These are phyloP conservation scores for Didymella pinodella DNA, from an alignment of 2,329 filamentous ascomycete species.

Conservation along the genomic window DNA sequence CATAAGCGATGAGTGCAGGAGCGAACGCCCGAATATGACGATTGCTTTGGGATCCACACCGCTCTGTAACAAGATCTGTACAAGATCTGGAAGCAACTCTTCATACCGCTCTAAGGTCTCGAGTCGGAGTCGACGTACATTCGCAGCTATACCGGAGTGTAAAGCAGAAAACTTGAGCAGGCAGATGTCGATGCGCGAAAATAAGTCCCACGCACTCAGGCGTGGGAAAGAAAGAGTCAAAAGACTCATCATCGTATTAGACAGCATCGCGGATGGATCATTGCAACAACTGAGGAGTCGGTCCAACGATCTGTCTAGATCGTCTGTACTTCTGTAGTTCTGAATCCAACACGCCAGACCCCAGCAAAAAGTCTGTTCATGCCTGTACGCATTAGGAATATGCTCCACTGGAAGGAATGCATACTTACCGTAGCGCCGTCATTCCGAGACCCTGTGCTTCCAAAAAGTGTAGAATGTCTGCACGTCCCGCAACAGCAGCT, in stretches of 20 bases:
- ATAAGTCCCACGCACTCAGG: not conserved
- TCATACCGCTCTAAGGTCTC: not conserved
- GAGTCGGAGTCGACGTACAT: too few relatives aligned
- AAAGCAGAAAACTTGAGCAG: not conserved
- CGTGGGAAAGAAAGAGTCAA: not conserved
- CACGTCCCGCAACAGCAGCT: not conserved
- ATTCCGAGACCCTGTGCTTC: not conserved
- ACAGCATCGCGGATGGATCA: not conserved
- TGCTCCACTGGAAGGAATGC: fast-evolving
- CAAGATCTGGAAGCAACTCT: not conserved
- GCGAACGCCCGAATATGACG: not conserved
- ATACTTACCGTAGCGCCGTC: not conserved
- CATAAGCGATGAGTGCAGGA: not conserved
- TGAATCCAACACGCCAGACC: not conserved
- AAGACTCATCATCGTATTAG: not conserved
- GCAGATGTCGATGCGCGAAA: not conserved
- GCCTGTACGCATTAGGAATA: not conserved
- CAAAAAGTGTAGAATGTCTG: not conserved
- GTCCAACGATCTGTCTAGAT: not conserved
- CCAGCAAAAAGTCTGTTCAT: not conserved
- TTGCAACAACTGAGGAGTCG: not conserved
- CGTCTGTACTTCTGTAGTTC: not conserved
- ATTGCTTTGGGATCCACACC: not conserved
- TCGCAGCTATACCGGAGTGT: not conserved
- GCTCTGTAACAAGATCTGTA: not conserved